Percentiles rank a stretch among this genome's conserved stretches.
Evolutionary conservation across 805 yeast species (phyloP).

Genomic region (Yarrowia phangngaensis): DNA sequence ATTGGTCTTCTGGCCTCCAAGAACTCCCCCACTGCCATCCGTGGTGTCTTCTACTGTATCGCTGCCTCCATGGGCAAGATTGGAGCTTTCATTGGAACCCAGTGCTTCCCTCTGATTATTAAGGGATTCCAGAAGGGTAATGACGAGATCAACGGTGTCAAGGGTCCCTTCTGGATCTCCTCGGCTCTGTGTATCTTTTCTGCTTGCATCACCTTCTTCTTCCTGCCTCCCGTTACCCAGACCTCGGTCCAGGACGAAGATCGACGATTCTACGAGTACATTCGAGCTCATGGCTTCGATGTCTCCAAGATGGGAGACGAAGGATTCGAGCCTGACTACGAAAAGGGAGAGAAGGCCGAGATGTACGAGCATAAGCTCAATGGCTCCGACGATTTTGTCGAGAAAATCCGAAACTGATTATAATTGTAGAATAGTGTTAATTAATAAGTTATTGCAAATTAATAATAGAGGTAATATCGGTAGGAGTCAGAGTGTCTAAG

Average conservation of each 20-base stretch:
- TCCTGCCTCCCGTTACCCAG: constrained; percentile 78
- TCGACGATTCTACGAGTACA: constrained; percentile 60
- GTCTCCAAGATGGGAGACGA: constrained; percentile 50
- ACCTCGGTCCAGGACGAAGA: constrained; percentile 79
- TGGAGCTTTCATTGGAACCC: constrained; percentile 90
- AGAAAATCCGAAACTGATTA: neutral
- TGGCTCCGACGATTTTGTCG: neutral
- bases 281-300: constrained; percentile 68
- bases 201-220: constrained; percentile 63
- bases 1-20: constrained; percentile 85
- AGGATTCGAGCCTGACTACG: constrained; percentile 8
- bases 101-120: constrained; percentile 78
- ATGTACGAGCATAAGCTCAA: constrained; percentile 8
- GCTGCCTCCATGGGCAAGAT: constrained; percentile 90
- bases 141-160: constrained; percentile 51
- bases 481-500: too few species aligned
- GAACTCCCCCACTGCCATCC: constrained; percentile 77
- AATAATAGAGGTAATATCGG: too few species aligned
- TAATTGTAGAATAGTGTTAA: too few species aligned
- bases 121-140: constrained; percentile 51
- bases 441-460: too few species aligned
- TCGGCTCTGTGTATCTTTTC: constrained; percentile 71
- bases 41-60: constrained; percentile 87
- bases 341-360: constrained; percentile 6
- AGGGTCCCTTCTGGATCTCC: constrained; percentile 79